Evolutionary conservation across 2,329 filamentous ascomycete species (phyloP).

Genomic region (Penicillium expansum): DNA sequence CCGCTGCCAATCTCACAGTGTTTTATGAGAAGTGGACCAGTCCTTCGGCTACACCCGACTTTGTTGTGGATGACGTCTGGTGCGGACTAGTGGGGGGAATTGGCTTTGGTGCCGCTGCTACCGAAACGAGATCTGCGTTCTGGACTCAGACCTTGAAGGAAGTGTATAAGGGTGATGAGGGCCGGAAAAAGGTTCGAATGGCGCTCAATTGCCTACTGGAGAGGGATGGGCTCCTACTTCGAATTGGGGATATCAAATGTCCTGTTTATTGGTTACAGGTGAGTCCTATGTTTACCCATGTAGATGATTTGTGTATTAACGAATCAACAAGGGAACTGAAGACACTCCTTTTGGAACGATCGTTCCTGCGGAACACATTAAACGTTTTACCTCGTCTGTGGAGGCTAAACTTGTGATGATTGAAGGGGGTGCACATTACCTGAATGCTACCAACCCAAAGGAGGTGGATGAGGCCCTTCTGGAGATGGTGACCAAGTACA

Average conservation of each 20-base stretch:
- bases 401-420: constrained; percentile 46
- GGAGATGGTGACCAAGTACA: constrained; percentile 28
- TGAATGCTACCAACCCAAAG: constrained; percentile 49
- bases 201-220: constrained; percentile 50
- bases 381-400: constrained; percentile 44
- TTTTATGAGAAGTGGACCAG: constrained; percentile 44
- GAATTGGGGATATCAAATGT: constrained; percentile 49
- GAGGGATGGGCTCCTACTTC: constrained; percentile 47
- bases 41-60: constrained; percentile 40
- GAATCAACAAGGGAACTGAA: neutral
- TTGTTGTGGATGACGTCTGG: constrained; percentile 42
- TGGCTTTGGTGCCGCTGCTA: constrained; percentile 46
- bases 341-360: constrained; percentile 5
- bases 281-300: constrained; percentile 16
- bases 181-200: constrained; percentile 48
- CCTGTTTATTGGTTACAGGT: constrained; percentile 53
- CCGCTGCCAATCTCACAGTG: constrained; percentile 30
- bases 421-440: constrained; percentile 50
- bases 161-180: constrained; percentile 51
- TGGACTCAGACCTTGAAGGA: constrained; percentile 46
- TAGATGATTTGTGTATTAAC: neutral
- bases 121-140: constrained; percentile 38
- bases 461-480: constrained; percentile 38
- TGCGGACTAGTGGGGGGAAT: constrained; percentile 47
- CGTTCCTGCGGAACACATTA: constrained; percentile 44